These are phyloP conservation scores for Eudorina sp. DNA, from an alignment of 139 green algal species.

Conservation along the genomic window DNA sequence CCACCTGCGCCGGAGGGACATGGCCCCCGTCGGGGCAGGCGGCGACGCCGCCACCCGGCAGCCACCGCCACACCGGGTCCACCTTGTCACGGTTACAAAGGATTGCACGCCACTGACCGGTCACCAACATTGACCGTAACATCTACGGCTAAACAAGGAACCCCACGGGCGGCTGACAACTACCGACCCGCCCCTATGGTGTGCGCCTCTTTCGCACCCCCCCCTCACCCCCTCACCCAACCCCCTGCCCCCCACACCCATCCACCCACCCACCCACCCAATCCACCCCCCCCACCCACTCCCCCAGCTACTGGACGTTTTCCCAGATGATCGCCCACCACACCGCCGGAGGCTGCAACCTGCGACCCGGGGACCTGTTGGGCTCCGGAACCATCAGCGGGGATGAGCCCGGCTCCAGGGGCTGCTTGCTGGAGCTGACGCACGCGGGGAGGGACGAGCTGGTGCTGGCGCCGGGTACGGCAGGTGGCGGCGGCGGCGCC, in stretches of 20 bases:
- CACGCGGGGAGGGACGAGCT: conserved; percentile 61
- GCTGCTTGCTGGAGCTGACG: conserved; percentile 82
- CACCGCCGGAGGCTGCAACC: conserved; percentile 89
- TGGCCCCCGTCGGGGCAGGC: too few relatives aligned
- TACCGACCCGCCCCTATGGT: too few relatives aligned
- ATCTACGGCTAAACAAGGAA: too few relatives aligned
- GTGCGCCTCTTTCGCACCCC: neutral
- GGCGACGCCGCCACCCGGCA: too few relatives aligned
- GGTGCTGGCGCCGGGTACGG: neutral
- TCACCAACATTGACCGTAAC: too few relatives aligned
- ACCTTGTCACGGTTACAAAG: too few relatives aligned
- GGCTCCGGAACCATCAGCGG: conserved; percentile 92
- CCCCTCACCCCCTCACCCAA: neutral
- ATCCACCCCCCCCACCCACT: neutral
- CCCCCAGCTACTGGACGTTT: conserved; percentile 89
- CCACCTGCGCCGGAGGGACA: too few relatives aligned
- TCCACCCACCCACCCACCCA: neutral
- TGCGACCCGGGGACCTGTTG: conserved; percentile 90
- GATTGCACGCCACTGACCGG: too few relatives aligned
- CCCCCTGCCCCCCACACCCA: neutral
- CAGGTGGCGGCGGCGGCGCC: neutral
- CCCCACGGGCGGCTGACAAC: too few relatives aligned
- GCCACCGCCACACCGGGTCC: too few relatives aligned
- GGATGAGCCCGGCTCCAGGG: conserved; percentile 48
- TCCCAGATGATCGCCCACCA: conserved; percentile 96